Base-by-base conservation (phyloP, 2,329 filamentous ascomycete species). In the Aspergillus caelatus region DNA sequence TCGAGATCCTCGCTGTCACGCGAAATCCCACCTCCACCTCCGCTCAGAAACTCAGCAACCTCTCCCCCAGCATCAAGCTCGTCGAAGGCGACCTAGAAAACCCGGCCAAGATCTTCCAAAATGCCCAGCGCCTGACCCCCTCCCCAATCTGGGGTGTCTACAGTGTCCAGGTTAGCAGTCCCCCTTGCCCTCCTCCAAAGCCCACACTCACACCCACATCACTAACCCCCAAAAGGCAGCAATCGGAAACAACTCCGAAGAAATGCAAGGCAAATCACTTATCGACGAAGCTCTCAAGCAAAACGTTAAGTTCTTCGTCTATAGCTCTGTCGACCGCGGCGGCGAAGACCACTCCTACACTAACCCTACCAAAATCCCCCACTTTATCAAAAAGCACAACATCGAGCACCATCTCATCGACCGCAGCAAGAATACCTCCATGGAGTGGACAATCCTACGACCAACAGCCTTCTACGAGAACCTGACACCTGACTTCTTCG, bases 391-490 rank as follows among this genome's bases (percentile, higher is more conserved):
- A 68, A 91, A 91, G 73, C 82, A 86, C 68, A 74, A 82, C 12
- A 87, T 91, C 68, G 89, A 91, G 76, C 77, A 84, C 58, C 80
- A 91, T 66, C 81, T 91, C n/a, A 76, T 84, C 34, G 77, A 83
- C 30, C 32, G 23, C 6, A 43, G 61, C 39, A 74, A 75, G 5
- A 77, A 78, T 1, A 77, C 78, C 2, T 74, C 70, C 0, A 88
- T 88, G 86, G 76, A 75, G 8, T 90, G 85, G 83, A 88, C 86
- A 0, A 84, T 90, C 46, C 77, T 90, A 3, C 82, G 88, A 3
- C 88, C 88, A 0, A 83, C 85, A 0, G 85, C 84, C 1, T 90
- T 90, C 76, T 86, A 88, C 79, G 87, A 90, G 10, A 85, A 85
- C 75, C 68, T 86, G 4, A 74, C 70, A 2, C 78, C 81, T 0